Base-by-base conservation (phyloP, 2,329 filamentous ascomycete species). In the Didymella pinodella region DNA sequence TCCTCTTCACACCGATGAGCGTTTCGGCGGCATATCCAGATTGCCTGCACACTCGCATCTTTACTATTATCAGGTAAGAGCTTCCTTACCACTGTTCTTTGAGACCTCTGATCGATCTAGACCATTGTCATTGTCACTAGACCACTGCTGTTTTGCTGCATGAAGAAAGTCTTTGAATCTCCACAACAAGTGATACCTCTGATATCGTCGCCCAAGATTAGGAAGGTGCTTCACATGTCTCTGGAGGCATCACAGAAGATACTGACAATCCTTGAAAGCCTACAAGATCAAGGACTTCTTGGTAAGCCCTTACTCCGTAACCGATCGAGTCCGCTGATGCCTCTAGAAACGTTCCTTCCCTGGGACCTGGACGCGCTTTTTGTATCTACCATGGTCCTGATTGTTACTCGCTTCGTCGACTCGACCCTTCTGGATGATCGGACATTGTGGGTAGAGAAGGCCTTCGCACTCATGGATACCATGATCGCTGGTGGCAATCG, bases 321-420 rank as follows among this genome's bases (percentile, higher is more conserved):
- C 7, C 18, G 1, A 10, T 53, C 7, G 57, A 25, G 28, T 22
- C 56, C 36, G 29, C 63, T 64, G 41, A 51, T 18, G 0, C 4
- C 3, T 10, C n/a, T 2, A 83, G 81, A 83, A 67, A 80, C 77
- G 0, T 84, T 84, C 57, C 75, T 84, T 0, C 80, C 81, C 0
- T 82, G 82, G 49, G 81, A 83, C 55, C 73, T 83, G 0, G 81
- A 83, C 41, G 72, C 79, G 0, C 67, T 80, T 0, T 82, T 81
- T 14, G 75, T 80, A 0, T 80, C 81, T 0, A 78, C 76, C 1
- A 72, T 81, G n/a, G 74, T 79, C 11, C 69, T 83, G 0, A 64
- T 82, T 0, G 63, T 83, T 1, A 77, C 72, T 12, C 62, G 64
- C 10, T 67, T 71, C 22, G 62, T 73, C 22, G 71, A 73, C n/a